Base-by-base conservation (phyloP, 2,329 filamentous ascomycete genomes). In the Rhynchosporium agropyri region DNA sequence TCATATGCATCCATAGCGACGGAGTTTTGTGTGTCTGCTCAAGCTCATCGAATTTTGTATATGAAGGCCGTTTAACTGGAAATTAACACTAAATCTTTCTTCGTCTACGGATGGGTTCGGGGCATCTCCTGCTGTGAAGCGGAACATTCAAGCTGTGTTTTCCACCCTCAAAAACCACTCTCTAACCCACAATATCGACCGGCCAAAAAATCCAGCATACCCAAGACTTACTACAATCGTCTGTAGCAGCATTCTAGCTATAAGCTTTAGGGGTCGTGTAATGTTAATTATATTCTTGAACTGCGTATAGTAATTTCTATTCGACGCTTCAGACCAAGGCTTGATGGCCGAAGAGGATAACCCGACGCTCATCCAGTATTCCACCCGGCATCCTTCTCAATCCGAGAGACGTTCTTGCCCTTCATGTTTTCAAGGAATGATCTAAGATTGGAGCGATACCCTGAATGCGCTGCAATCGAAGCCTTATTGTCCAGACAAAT, bases 1-100 rank as follows among this genome's bases (percentile, higher is more conserved):
- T 36, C 6, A 50, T 63, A 58, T 63, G 13, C 48, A 42, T 33
- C 38, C 65, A 64, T 60, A 65, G 59, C 63, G 48, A 61, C 12
- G 56, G 61, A 53, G 63, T 66, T 38, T 1, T 33, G 4, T 53
- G 13, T 38, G 26, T 26, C 20, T 31, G 5, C 48, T 8, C 12
- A 31, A 40, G 33, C 9, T 36, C 36, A 38, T 3, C 8, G 31
- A 7, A 42, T 40, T 6, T 15, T 40, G 26, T 49, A 33, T 49
- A n/a, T 9, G 13, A 58, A 40, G 26, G 13, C 20, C 3, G 12
- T n/a, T 3, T n/a, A 9, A 4, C 20, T 48, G 28, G 6, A 4
- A 7, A 38, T 6, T 15, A 20, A 3, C 26, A 31, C 20, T 29
- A 29, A 4, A 1, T 54, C 13, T 42, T 42, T 42, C 2, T 43